A percentile compares a stretch with the other conserved stretches of the same genome.
Evolutionary conservation across 1,139 yeast species (phyloP).

Genomic region (Kazachstania sp.): DNA sequence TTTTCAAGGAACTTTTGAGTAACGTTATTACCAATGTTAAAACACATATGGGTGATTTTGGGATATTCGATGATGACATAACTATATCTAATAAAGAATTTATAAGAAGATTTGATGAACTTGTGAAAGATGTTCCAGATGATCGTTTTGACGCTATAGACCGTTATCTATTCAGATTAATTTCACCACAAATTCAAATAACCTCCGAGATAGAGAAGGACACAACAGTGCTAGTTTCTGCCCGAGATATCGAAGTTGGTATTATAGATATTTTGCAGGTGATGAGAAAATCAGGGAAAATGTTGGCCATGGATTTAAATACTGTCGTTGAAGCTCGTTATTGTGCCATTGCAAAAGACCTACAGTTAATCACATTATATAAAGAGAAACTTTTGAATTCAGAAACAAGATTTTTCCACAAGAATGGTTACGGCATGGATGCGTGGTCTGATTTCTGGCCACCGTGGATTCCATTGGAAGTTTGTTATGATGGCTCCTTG

Average conservation of each 20-base stretch:
- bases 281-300: conserved; percentile 37
- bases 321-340: conserved; percentile 56
- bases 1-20: conserved; percentile 46
- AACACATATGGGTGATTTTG: conserved; percentile 17
- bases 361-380: conserved; percentile 60
- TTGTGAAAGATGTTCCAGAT: conserved; percentile 37
- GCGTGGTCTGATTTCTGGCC: conserved; percentile 49
- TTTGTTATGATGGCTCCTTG: conserved; percentile 58
- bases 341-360: conserved; percentile 59
- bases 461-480: conserved; percentile 69
- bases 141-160: conserved; percentile 45
- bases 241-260: conserved; percentile 64
- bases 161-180: conserved; percentile 56
- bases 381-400: conserved; percentile 36
- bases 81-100: conserved; percentile 25
- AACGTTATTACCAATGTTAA: conserved; percentile 15
- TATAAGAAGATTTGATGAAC: conserved; percentile 42
- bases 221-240: conserved; percentile 55
- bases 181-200: conserved; percentile 79
- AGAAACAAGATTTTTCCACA: conserved; percentile 35
- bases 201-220: conserved; percentile 55
- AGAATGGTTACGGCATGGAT: conserved; percentile 33
- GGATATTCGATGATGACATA: conserved; percentile 15
- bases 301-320: conserved; percentile 37
- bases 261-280: conserved; percentile 38